A percentile compares a stretch with the other conserved stretches of the same genome.
These are phyloP conservation scores for Bertia moriformis DNA, from an alignment of 2,329 filamentous ascomycete species.

Conservation along the genomic window DNA sequence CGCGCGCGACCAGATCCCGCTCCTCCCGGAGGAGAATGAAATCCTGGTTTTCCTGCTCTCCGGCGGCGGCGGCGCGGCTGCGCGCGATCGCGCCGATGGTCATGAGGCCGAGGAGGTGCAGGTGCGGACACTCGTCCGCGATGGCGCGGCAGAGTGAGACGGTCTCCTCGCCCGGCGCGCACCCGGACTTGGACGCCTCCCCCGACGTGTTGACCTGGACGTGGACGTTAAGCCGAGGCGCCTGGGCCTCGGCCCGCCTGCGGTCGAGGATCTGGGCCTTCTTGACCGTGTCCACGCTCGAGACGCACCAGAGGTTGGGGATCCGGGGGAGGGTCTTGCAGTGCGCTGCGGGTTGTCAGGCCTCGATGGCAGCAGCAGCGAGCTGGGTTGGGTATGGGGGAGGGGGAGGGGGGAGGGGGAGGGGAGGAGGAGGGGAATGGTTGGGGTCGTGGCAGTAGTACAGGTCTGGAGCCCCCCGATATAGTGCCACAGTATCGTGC, in stretches of 20 bases:
- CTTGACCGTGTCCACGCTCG: conserved; percentile 74
- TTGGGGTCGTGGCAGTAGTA: conserved; percentile 21
- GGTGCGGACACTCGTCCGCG: conserved; percentile 52
- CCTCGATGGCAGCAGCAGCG: neutral
- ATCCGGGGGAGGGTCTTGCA: conserved; percentile 77
- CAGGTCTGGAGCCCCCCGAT: conserved; percentile 81
- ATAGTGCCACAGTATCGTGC: conserved; percentile 79
- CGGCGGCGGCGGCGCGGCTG: conserved; percentile 60
- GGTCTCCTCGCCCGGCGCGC: conserved; percentile 49
- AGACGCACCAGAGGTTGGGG: conserved; percentile 80
- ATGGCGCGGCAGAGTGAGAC: conserved; percentile 57
- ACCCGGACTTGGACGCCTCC: conserved; percentile 73
- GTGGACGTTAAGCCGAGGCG: conserved; percentile 52
- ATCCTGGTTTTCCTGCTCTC: conserved; percentile 80
- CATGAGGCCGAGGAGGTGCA: conserved; percentile 76
- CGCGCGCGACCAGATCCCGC: conserved; percentile 53
- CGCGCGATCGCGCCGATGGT: conserved; percentile 94
- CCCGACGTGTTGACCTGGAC: conserved; percentile 93
- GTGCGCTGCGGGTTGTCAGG: conserved; percentile 30
- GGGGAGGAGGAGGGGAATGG: neutral
- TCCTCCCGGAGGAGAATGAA: conserved; percentile 58
- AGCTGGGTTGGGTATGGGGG: too few relatives aligned
- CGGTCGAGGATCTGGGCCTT: conserved; percentile 75
- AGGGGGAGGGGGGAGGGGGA: conserved; percentile 2
- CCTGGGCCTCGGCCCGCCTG: conserved; percentile 47